Base-by-base conservation (phyloP, 176 grass and related monocot species). In the Oryza punctata region DNA sequence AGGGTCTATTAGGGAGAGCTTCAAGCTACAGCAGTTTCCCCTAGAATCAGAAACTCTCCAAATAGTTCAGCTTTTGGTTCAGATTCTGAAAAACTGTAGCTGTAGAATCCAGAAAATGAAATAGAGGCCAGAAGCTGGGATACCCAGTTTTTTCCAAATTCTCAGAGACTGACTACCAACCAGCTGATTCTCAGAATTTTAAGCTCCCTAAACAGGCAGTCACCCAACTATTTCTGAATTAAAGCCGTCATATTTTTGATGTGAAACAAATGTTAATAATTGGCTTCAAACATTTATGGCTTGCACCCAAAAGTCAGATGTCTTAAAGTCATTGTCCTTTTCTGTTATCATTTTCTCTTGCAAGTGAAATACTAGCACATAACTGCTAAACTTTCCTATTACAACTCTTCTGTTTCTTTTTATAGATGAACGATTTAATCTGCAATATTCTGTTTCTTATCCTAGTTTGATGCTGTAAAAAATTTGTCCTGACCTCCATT, bases 221-320 rank as follows among this genome's bases (percentile, higher is more conserved):
- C 29, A 3, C 41, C 1, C 7, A 44, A 69, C 19, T 76, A 78
- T 67, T 83, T 68, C 59, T 66, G 54, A 32, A 74, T 79, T 59
- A 74, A 63, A 69, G 21, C 23, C 78, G 67, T 29, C 61, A 33
- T 83, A 60, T 78, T 43, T 70, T 46, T 50, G 19, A 75, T 78
- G 33, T n/a, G 26, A 27, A 86, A 83, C 38, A 74, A 72, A 66
- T 43, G 75, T 28, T 74, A 74, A 74, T 61, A 24, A 46, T 69
- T 68, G 25, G 25, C 40, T n/a, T 70, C 54, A 67, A 72, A 66
- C 4, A 61, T 78, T 63, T 63, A 7, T 64, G 65, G 54, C 67
- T 15, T 61, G 25, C 46, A 25, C 6, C 1, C 12, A 12, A 81
- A 26, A 75, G 33, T 12, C 12, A 35, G 49, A 28, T 59, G 23